Percentiles rank a stretch among this genome's conserved stretches.
These are phyloP conservation scores for Neofusicoccum laricinum DNA, from an alignment of 2,329 filamentous ascomycete species.

Conservation along the genomic window DNA sequence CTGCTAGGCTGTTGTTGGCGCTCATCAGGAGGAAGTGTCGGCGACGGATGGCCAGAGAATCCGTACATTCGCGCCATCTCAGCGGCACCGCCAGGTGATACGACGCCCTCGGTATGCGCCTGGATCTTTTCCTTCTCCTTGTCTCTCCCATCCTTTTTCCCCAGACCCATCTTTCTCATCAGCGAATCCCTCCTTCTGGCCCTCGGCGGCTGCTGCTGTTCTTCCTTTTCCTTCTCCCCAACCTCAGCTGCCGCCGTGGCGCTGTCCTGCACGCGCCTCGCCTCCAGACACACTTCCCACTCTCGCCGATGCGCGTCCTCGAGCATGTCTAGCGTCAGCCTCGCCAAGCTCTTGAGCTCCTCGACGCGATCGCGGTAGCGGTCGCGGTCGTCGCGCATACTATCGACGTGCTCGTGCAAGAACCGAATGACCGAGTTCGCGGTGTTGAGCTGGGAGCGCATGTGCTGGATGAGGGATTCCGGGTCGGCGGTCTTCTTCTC, in stretches of 20 bases:
- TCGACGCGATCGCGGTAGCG: not conserved
- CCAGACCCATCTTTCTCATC: not conserved
- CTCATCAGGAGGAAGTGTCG: not conserved
- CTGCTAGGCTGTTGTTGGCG: no score
- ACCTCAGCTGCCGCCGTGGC: not conserved
- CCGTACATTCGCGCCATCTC: not conserved
- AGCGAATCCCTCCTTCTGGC: not conserved
- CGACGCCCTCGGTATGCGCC: no score
- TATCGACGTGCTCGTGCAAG: conserved; percentile 16
- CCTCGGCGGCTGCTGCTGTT: not conserved
- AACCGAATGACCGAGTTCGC: conserved; percentile 14
- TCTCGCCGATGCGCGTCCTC: conserved; percentile 4
- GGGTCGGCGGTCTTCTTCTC: not conserved
- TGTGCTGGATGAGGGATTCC: not conserved
- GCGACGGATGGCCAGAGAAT: not conserved
- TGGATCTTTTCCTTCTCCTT: not conserved
- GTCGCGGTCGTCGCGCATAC: conserved; percentile 7
- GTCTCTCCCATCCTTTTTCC: not conserved
- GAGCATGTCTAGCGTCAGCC: conserved; percentile 8
- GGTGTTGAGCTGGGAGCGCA: conserved; percentile 10
- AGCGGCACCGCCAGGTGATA: no score
- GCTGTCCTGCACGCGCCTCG: not conserved
- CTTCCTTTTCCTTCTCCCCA: not conserved
- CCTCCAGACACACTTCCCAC: conserved; percentile 12
- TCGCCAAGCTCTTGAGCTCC: conserved; percentile 13